phyloP scores from a whole-genome alignment of 345 rosid genomes.

The Murraya paniculata region DNA sequence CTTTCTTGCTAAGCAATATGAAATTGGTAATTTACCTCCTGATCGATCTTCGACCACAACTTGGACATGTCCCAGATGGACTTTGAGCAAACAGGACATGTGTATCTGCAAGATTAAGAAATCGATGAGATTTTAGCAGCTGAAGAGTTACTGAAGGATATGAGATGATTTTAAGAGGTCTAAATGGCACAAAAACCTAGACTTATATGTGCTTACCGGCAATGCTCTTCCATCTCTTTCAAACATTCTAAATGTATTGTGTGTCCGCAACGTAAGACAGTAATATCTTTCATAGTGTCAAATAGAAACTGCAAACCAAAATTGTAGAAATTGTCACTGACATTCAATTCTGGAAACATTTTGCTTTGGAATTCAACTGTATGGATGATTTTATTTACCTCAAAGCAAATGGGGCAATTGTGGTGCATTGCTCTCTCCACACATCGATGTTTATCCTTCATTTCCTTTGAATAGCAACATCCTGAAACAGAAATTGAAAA shows the following conservation, averaged over 20 bases:
- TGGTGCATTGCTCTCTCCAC: conserved; percentile 79
- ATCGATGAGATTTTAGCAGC: not conserved
- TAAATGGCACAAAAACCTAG: not conserved
- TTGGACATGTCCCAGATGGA: conserved; percentile 71
- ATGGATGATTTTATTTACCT: conserved; percentile 36
- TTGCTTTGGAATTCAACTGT: not conserved
- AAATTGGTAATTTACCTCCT: conserved; percentile 54
- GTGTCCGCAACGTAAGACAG: conserved; percentile 64
- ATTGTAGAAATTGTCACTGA: conserved; percentile 8
- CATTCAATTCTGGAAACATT: not conserved
- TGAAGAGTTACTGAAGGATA: not conserved
- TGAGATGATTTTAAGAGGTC: not conserved
- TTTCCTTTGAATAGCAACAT: conserved; percentile 54
- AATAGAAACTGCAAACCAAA: conserved; percentile 48
- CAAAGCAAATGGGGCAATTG: conserved; percentile 73
- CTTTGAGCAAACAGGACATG: conserved; percentile 88
- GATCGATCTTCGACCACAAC: conserved; percentile 75
- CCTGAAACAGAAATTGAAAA: conserved; percentile 31
- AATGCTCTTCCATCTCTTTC: conserved; percentile 53
- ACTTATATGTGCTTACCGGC: conserved; percentile 27
- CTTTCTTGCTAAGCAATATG: not conserved
- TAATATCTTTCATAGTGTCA: conserved; percentile 53
- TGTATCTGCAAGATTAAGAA: conserved; percentile 46
- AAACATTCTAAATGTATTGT: conserved; percentile 58
- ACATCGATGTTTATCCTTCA: conserved; percentile 55